Conservation (phyloP, 345 rosid species). For the Brassica nigra region DNA sequence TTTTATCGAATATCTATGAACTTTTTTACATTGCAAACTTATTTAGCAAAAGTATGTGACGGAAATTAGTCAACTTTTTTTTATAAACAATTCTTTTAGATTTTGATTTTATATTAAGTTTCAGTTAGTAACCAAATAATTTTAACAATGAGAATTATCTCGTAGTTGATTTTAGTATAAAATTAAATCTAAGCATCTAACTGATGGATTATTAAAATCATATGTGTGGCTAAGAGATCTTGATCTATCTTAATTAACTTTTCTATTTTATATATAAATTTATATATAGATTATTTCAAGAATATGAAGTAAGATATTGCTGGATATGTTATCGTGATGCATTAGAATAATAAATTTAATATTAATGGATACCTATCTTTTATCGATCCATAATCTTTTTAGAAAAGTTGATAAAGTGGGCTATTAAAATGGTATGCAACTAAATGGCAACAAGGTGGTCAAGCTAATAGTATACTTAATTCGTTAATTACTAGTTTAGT, state of each 20-base stretch:
- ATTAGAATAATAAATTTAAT: not conserved
- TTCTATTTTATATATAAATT: not conserved
- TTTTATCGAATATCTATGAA: not conserved
- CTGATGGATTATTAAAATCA: not conserved
- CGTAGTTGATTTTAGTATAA: not conserved
- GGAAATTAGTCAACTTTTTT: not conserved
- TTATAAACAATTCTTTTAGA: not conserved
- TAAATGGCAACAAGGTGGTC: conserved; percentile 17
- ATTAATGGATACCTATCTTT: conserved; percentile 3
- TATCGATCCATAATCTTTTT: not conserved
- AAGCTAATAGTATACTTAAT: conserved; percentile 17
- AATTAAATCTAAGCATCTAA: not conserved
- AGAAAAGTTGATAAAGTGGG: conserved; percentile 15
- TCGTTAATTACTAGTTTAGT: not conserved
- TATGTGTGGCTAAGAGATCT: not conserved
- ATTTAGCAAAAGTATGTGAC: not conserved
- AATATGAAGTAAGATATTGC: conserved; percentile 19
- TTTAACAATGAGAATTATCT: not conserved
- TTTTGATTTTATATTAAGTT: not conserved
- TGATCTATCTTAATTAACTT: not conserved
- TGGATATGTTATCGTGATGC: conserved; percentile 26
- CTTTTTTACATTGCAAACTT: not conserved
- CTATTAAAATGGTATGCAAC: conserved; percentile 6
- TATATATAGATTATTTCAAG: not conserved
- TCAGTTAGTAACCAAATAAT: not conserved